Conservation (phyloP, 2,329 filamentous ascomycete genomes). For the Nigrospora sphaerica region DNA sequence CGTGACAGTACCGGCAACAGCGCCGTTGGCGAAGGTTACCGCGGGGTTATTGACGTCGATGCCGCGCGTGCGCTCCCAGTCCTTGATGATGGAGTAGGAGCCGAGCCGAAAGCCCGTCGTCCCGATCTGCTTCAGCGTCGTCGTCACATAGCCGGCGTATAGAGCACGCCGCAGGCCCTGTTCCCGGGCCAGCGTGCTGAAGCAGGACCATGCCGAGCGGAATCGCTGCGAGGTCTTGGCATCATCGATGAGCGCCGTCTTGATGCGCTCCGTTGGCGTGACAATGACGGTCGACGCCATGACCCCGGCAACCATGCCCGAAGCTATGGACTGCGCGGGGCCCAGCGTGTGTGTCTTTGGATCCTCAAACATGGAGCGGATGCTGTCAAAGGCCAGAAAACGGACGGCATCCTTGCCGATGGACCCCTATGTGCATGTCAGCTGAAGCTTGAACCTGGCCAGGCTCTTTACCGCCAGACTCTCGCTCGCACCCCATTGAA, state of each 20-base stretch:
- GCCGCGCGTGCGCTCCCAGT: constrained; percentile 24
- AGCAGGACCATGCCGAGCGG: constrained; percentile 41
- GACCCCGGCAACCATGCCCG: constrained; percentile 53
- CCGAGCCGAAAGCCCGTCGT: constrained; percentile 57
- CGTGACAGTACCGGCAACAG: constrained; percentile 29
- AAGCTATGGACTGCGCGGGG: constrained; percentile 43
- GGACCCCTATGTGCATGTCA: constrained; percentile 31
- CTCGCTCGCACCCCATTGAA: no score
- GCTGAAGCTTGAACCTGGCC: background rate
- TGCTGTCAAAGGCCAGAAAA: constrained; percentile 56
- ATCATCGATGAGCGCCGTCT: constrained; percentile 58
- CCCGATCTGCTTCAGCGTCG: constrained; percentile 55
- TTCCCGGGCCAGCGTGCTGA: constrained; percentile 38
- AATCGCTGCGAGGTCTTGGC: constrained; percentile 32
- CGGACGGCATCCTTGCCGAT: constrained; percentile 56
- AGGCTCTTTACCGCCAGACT: no score
- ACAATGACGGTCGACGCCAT: constrained; percentile 50
- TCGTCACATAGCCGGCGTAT: constrained; percentile 52
- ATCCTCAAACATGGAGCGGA: constrained; percentile 46
- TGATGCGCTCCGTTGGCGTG: constrained; percentile 57
- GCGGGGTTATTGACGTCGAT: constrained; percentile 22
- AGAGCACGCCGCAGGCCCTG: constrained; percentile 44
- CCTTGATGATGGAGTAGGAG: constrained; percentile 56
- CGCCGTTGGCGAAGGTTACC: constrained; percentile 31
- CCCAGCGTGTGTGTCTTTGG: constrained; percentile 45